Conservation (phyloP, 768 basidiomycete species). For the Mycena galericulata region DNA sequence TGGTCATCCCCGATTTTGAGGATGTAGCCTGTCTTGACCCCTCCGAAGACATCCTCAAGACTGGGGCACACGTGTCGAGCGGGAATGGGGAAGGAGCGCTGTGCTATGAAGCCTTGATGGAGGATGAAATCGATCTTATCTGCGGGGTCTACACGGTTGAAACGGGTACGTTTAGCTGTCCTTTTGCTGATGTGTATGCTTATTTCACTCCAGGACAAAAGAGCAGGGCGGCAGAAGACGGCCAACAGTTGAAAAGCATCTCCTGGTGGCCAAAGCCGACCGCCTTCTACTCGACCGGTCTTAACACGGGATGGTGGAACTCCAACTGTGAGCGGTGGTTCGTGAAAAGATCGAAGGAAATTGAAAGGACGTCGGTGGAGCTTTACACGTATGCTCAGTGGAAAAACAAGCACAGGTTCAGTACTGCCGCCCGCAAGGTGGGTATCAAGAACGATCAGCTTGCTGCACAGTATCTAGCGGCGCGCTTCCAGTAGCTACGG, state of each 20-base stretch:
- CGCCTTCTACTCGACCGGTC: conserved; percentile 21
- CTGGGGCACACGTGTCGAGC: conserved; percentile 4
- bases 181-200: conserved; percentile 8
- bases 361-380: not conserved
- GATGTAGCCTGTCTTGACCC: conserved; percentile 8
- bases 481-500: not conserved
- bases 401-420: conserved; percentile 18
- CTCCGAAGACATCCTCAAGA: conserved; percentile 16
- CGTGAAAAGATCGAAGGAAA: conserved; percentile 21
- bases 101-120: conserved; percentile 14
- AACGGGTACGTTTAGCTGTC: conserved; percentile 13
- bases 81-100: not conserved
- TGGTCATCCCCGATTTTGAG: conserved; percentile 4
- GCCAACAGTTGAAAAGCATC: conserved; percentile 16
- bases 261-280: conserved; percentile 26
- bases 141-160: conserved; percentile 25
- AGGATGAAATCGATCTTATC: conserved; percentile 20
- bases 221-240: not conserved
- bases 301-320: conserved; percentile 30
- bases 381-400: conserved; percentile 12
- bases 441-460: conserved; percentile 2
- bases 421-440: conserved; percentile 5
- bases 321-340: conserved; percentile 28
- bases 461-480: conserved; percentile 5
- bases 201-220: conserved; percentile 17